Evolutionary conservation across 176 grass and related monocot genomes (phyloP), one percentile per base, ranked within the genome.

Genomic region (Ensete glaucum): DNA sequence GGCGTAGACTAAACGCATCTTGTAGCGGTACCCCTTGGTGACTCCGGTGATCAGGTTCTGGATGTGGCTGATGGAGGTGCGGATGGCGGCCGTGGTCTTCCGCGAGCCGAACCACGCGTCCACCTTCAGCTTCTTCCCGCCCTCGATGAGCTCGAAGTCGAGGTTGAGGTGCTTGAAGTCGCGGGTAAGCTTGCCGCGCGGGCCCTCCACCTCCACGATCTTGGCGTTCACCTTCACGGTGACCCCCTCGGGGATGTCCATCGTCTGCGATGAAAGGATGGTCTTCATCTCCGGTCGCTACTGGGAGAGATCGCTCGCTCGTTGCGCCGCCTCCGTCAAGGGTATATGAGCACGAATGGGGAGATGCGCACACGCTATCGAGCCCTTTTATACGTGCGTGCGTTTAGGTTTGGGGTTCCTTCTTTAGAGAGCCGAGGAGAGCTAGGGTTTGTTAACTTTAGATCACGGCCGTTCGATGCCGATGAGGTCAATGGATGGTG

Each of bases 91-190:
- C 85, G 87, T 97, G 76, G 93, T 97, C 60, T 82, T 82, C 81
- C 90, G 90, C 11, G 90, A 93, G 57, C 90, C 90, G 69, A 97
- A 97, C 93, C 93, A 97, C 2, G 93, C 93, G 50, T 97, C 93
- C 5, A 97, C 93, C 81, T 92, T 88, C 14, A 96, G 82, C 92
- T 89, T 96, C 0, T 81, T 83, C 1, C 89, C 89, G 8, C n/a
- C 78, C 73, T 96, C 89, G 62, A 82, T 78, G 56, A 96, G 85
- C 86, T 89, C 89, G 85, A 96, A 92, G 79, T 96, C 89, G 68
- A 96, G 92, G 89, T 96, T 96, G 72, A 92, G 89, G 78, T 96
- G 92, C 89, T 96, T 96, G 78, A 96, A 96, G 82, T 89, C 82
- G 80, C 87, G 86, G 25, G 87, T 89, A 2, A 96, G 89, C 81